phyloP scores from a whole-genome alignment of 2,329 filamentous ascomycete genomes.

The Neoarthrinium moseri region DNA sequence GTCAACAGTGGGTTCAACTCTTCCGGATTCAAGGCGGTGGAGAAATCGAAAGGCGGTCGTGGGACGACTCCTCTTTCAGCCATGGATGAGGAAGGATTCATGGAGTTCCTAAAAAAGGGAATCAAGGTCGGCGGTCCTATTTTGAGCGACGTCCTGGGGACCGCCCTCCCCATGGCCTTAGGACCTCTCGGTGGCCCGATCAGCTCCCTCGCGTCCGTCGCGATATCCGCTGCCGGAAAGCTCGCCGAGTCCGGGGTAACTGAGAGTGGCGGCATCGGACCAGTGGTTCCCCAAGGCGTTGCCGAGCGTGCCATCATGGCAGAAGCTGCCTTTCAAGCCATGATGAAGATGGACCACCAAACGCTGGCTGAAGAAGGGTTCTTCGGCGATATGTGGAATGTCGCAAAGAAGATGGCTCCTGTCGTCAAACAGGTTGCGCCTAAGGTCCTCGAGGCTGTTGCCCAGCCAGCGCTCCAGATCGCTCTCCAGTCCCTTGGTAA shows the following conservation, averaged over 20 bases:
- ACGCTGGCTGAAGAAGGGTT: neutral
- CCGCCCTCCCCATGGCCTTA: neutral
- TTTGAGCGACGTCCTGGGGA: neutral
- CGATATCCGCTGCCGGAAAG: neutral
- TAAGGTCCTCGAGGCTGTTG: neutral
- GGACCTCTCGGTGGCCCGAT: neutral
- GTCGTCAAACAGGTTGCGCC: neutral
- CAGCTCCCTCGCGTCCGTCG: neutral
- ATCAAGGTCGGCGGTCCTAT: slow-evolving; percentile 3
- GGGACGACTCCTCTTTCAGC: neutral
- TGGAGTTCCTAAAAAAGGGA: neutral
- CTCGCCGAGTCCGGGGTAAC: neutral
- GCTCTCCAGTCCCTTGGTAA: too few relatives aligned
- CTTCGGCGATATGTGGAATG: neutral
- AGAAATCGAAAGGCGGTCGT: neutral
- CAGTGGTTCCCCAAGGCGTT: neutral
- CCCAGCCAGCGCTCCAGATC: too few relatives aligned
- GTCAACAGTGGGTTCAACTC: neutral
- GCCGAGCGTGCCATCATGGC: neutral
- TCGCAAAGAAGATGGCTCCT: neutral
- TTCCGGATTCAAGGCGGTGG: neutral
- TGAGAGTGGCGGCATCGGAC: neutral
- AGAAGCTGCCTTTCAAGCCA: slow-evolving; percentile 1
- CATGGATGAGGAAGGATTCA: neutral
- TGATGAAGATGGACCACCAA: neutral